A percentile compares a stretch with the other conserved stretches of the same genome.
These are phyloP conservation scores for Achaetomiella virescens DNA, from an alignment of 495 filamentous ascomycete species.

Conservation along the genomic window DNA sequence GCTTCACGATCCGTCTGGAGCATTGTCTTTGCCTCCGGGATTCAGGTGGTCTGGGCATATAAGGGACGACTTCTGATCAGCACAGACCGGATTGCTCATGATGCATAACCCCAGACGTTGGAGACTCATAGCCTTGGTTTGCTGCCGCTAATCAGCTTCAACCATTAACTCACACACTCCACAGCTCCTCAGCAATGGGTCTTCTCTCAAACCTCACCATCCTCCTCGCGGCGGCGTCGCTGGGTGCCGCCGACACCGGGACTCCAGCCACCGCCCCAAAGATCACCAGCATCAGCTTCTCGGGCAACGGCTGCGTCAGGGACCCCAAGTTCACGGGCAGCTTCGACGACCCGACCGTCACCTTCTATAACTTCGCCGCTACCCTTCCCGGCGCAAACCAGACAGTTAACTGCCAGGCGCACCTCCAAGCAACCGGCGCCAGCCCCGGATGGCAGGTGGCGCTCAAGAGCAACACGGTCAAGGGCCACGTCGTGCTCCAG, in stretches of 20 bases:
- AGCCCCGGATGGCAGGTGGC: slow-evolving; percentile 40
- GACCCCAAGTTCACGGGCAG: slow-evolving; percentile 29
- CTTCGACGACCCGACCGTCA: slow-evolving; percentile 32
- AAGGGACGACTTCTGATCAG: not conserved
- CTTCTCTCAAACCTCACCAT: slow-evolving; percentile 21
- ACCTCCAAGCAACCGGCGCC: slow-evolving; percentile 30
- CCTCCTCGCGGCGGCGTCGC: slow-evolving; percentile 24
- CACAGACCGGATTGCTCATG: not conserved
- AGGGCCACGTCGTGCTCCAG: slow-evolving; percentile 30
- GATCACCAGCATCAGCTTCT: slow-evolving; percentile 34
- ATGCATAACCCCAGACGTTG: not conserved
- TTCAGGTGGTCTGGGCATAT: slow-evolving; percentile 1
- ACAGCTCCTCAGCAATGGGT: slow-evolving; percentile 22
- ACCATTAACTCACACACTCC: slow-evolving; percentile 1
- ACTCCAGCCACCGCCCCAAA: slow-evolving; percentile 19
- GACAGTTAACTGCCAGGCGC: slow-evolving; percentile 38
- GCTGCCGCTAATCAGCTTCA: too few species aligned
- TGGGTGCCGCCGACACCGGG: slow-evolving; percentile 11
- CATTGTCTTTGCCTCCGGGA: not conserved
- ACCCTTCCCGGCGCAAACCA: slow-evolving; percentile 22
- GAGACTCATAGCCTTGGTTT: too few species aligned
- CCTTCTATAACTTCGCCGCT: slow-evolving; percentile 31
- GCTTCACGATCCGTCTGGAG: not conserved
- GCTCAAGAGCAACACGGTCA: slow-evolving; percentile 29
- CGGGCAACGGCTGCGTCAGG: slow-evolving; percentile 34